Evolutionary conservation across 768 basidiomycete species (phyloP), one percentile per base, ranked within the genome.

Genomic region (Daedalea quercina): DNA sequence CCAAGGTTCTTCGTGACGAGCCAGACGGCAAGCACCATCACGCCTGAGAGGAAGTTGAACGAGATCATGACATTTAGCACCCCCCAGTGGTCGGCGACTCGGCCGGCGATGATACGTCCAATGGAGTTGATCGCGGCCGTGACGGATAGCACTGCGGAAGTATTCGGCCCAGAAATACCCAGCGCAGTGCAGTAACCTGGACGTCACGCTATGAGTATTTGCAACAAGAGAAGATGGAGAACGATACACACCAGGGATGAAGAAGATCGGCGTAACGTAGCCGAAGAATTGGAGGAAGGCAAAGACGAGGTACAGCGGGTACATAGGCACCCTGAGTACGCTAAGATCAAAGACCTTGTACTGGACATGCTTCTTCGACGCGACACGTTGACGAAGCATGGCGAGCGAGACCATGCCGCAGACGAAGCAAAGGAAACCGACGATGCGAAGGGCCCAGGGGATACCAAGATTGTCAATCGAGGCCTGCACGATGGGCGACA

Each of bases 261-360:
- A 49, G 48, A 49, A 49, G 15, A 49, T 19, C 4, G 48, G 48
- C 3, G 48, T 49, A 12, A 49, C 35, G 24, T 13, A 49, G 35
- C 48, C 48, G 34, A 49, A 49, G 48, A 49, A 49, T 19, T 49
- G 48, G 34, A 49, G 35, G 35, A 49, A 49, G 48, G 31, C 33
- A 34, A 49, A 49, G 20, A 22, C 33, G 48, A 49, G 48, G 24
- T 49, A 49, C n/a, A 49, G 20, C 19, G 33, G 22, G 25, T 37
- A 49, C 31, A 31, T 33, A 9, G 48, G 48, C 19, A 49, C 25
- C 35, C 20, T 35, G 3, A 49, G 34, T n/a, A 49, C 48, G 35
- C 15, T 19, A 15, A 40, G 34, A 22, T 49, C 48, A 22, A 49
- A 49, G 48, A 49, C 20, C 15, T 33, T 31, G 24, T 49, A 49